Conservation (phyloP, 805 yeast genomes). For the Pichia cabralensis region DNA sequence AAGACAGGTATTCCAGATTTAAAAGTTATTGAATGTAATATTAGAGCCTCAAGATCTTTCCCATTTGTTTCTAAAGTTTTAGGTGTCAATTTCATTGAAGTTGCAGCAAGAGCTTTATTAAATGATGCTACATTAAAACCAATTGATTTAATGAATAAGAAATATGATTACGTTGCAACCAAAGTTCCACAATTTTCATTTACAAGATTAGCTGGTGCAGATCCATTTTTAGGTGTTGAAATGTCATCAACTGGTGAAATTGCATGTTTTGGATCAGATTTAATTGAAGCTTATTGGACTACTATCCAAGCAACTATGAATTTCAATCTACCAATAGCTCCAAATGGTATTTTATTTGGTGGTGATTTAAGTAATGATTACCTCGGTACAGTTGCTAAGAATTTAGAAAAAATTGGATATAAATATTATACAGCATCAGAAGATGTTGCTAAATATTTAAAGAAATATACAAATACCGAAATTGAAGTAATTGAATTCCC, state of each 20-base stretch:
- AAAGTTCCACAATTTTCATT: conserved; percentile 98
- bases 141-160: conserved; percentile 66
- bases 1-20: conserved; percentile 49
- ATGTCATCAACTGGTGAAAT: conserved; percentile 99
- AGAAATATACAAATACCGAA: conserved; percentile 32
- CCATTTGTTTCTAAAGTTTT: conserved; percentile 97
- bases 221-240: conserved; percentile 97
- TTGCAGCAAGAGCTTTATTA: conserved; percentile 81
- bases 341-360: conserved; percentile 83
- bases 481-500: conserved; percentile 81
- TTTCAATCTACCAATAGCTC: conserved; percentile 88
- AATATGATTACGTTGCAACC: conserved; percentile 81
- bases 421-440: conserved; percentile 69
- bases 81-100: conserved; percentile 89
- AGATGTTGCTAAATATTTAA: conserved; percentile 62
- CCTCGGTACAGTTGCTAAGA: conserved; percentile 64
- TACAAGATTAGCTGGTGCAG: conserved; percentile 98
- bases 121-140: conserved; percentile 70
- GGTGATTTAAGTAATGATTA: conserved; percentile 74
- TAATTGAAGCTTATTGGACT: conserved; percentile 93
- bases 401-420: conserved; percentile 68
- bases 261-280: conserved; percentile 87
- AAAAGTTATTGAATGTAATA: conserved; percentile 97
- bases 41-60: conserved; percentile 97
- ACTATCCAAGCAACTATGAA: conserved; percentile 95